Base-by-base conservation (phyloP, 208 protist species). In the Leishmania mexicana region DNA sequence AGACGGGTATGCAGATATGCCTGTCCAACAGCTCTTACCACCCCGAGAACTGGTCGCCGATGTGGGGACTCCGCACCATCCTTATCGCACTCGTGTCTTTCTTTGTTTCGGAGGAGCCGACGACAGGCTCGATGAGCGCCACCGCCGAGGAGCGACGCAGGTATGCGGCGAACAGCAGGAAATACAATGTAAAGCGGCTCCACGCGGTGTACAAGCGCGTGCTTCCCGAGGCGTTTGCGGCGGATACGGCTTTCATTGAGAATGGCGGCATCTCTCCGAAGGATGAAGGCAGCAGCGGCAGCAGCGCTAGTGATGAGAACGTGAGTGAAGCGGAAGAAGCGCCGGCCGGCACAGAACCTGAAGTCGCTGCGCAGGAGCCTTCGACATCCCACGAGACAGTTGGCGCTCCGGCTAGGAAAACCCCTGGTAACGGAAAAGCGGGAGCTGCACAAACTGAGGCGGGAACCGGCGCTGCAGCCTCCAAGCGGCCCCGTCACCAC, bases 1-100 rank as follows among this genome's bases (percentile, higher is more conserved):
- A 88, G 45, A 86, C 83, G 0, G 87, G 94, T 70, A 84, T 65
- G 54, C 42, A 57, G 57, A 90, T 98, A 45, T 98, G 96, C 83
- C 79, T 97, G 15, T 94, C 83, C 15, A 98, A 97, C 88, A 95
- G 84, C 45, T 89, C 89, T 79, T 98, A 96, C 76, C 96, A 98
- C 84, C 94, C 94, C 4, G 93, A 97, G 79, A 62, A 87, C 76
- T 98, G 96, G 95, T 97, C 89, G 77, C 94, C 96, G 17, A 80
- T 98, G 78, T 98, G 96, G 95, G 85, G 85, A 7, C 81, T 97
- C 57, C 74, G 79, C 31, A 94, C 92, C 17, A 97, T 98, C 67
- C 58, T 98, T 19, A 90, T 86, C n/a, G 96, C 93, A 2, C 84
- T 98, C 60, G 76, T 97, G 5, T 95, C 93, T 40, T 98, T 98